Base-by-base conservation (phyloP, 2,329 filamentous ascomycete species). In the Clarireedia homoeocarpa region DNA sequence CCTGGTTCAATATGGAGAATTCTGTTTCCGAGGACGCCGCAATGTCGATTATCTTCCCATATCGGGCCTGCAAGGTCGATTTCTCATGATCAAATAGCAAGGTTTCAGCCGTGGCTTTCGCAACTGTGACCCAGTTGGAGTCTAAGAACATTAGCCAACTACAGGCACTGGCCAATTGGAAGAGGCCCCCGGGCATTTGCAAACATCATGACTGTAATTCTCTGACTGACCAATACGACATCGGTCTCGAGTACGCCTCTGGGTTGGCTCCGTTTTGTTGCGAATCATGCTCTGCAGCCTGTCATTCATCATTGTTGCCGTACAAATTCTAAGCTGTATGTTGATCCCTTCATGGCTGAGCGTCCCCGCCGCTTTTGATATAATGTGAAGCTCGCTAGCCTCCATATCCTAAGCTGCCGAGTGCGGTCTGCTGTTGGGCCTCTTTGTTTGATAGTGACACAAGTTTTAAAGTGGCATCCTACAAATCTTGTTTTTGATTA, bases 161-260 rank as follows among this genome's bases (percentile, higher is more conserved):
- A n/a, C 12, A 30, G 46, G 3, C 6, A 12, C 40, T 48, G 15
- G 23, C 52, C 46, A 50, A 55, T 55, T 6, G 38, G 36, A 20
- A 23, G 46, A 20, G 20, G 6, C n/a, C 40, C 40, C 24, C 9
- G n/a, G 14, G 17, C 34, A 44, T 24, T 34, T 20, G 52, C 36
- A 26, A 12, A 55, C 14, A 50, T 55, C 52, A 49, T 50, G 45
- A 44, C 24, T 26, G 20, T 20, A n/a, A 49, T 30, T 39, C 46
- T 50, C 46, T 30, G 27, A 30, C 52, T 44, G 52, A 44, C 52
- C 52, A 55, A 55, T 55, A 36, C 48, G 23, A 27, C 34, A 9
- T 53, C 40, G 12, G 36, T 27, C 20, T n/a, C 26, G 12, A 38
- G 2, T n/a, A 23, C 6, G 34, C 34, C 17, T 15, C 48, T 44